These are phyloP conservation scores for Astrothelium macrocarpum DNA, from an alignment of 495 filamentous ascomycete species.

Conservation along the genomic window DNA sequence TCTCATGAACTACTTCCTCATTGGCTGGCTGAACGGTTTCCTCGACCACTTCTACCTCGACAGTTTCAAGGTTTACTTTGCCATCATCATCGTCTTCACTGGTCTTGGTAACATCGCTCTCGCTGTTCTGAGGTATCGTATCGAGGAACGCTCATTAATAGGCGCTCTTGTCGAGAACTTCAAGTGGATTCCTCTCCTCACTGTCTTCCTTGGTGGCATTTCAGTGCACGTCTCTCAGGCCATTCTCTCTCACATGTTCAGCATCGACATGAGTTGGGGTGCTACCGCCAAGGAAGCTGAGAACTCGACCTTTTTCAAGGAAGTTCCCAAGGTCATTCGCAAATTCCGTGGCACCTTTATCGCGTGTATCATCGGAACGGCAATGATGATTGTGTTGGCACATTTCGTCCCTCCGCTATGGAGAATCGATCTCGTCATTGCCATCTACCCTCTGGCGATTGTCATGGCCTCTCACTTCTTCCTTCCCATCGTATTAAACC, in stretches of 20 bases:
- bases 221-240: slow-evolving; percentile 40
- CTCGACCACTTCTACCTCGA: slow-evolving; percentile 43
- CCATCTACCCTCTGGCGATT: slow-evolving; percentile 48
- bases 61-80: slow-evolving; percentile 40
- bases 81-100: slow-evolving; percentile 41
- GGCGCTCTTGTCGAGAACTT: slow-evolving; percentile 34
- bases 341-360: slow-evolving; percentile 53
- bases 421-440: slow-evolving; percentile 47
- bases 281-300: slow-evolving; percentile 50
- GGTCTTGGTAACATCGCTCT: slow-evolving; percentile 39
- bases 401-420: slow-evolving; percentile 41
- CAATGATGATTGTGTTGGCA: slow-evolving; percentile 40
- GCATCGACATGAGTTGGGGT: slow-evolving; percentile 42
- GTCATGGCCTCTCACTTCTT: slow-evolving; percentile 48
- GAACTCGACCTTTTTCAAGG: slow-evolving; percentile 50
- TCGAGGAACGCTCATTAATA: slow-evolving; percentile 31
- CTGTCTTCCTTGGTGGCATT: slow-evolving; percentile 41
- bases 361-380: slow-evolving; percentile 40
- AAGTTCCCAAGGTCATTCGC: slow-evolving; percentile 45
- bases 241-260: slow-evolving; percentile 38
- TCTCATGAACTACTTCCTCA: slow-evolving; percentile 64
- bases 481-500: slow-evolving; percentile 53
- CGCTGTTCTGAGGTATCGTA: slow-evolving; percentile 38
- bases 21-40: slow-evolving; percentile 44
- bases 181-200: slow-evolving; percentile 39